Evolutionary conservation across 2,329 filamentous ascomycete genomes (phyloP), one percentile per base, ranked within the genome.

Genomic region (Aspergillus sojae): DNA sequence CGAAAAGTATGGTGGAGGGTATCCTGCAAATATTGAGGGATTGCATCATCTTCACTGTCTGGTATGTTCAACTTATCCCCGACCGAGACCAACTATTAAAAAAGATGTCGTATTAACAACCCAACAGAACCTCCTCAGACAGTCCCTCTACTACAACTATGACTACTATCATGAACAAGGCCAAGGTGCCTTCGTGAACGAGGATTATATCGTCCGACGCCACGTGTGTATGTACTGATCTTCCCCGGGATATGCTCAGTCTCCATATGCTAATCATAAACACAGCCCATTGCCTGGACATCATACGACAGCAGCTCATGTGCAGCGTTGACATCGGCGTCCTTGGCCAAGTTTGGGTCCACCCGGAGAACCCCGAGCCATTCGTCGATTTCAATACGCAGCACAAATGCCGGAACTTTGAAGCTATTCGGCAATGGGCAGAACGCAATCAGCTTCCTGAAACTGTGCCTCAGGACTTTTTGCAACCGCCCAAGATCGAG

Each of bases 301-400:
- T 84, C 4, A 63, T 89, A 52, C 84, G 87, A 1, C 87, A 89
- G 70, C 84, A 87, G 19, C 79, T 89, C 16, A 89, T 89, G 85
- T 89, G 87, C 74, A 85, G 83, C 32, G 79, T 84, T 23, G 88
- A 89, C 67, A 83, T 86, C 3, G 86, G 82, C 1, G 81, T 89
- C 0, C 78, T 89, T 0, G 86, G 86, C 14, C 86, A 89, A 68
- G 81, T 89, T 6, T 89, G 87, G 87, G 83, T 82, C 39, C 70
- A 74, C 21, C 71, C 71, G 0, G 78, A 85, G 28, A 73, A 79
- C 10, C 80, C 82, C 0, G 75, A 78, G 50, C 80, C 85, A 0
- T 88, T 87, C 66, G 85, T 87, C 2, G 86, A 89, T 71, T 89
- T 89, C 75, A 86, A 87, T 68, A 88, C 86, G 0, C 78, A 79